Evolutionary conservation across 139 green algal genomes (phyloP), one percentile per base, ranked within the genome.

Genomic region (Coelastrella sp.): DNA sequence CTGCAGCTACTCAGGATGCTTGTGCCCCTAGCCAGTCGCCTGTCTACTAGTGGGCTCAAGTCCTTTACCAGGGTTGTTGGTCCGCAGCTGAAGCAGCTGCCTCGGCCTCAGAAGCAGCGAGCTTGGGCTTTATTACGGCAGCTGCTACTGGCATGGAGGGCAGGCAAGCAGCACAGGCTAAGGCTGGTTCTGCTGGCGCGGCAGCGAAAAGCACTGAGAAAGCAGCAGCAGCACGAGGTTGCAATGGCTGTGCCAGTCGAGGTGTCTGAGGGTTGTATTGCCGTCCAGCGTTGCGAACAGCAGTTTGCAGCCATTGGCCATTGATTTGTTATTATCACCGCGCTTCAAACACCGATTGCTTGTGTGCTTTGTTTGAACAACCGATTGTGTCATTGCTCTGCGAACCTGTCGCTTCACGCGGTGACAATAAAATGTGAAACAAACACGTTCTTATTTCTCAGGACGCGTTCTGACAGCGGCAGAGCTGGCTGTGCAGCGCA

Each of bases 1-100:
- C 61, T 79, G 82, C 32, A 47, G 64, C 64, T 87, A 32, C 65
- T 87, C 64, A 68, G 57, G 16, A 22, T 87, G 64, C 32, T 87
- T 3, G 64, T 56, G 11, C 82, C 82, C 0, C 82, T 87, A 20
- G 82, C 82, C 57, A 73, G 61, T 4, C 10, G 82, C 14, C 32
- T 87, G 32, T 87, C 82, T 20, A 73, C 22, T 8, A 64, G 11
- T 19, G 82, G 82, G 3, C 32, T 87, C 4, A 64, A 47, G 32
- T 11, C 13, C 7, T 87, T 87, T 65, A 47, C n/a, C 65, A 5
- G 73, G 13, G 14, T 64, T 56, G 32, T 87, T 8, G 17, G 65
- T 6, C 82, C 73, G 64, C 82, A 66, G 64, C 64, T 87, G 65
- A 32, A 64, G 23, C 2, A 65, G 65, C 22, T 87, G 82, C 60